phyloP scores from a whole-genome alignment of 495 filamentous ascomycete species.

The Pseudomonodictys pantanalensis region DNA sequence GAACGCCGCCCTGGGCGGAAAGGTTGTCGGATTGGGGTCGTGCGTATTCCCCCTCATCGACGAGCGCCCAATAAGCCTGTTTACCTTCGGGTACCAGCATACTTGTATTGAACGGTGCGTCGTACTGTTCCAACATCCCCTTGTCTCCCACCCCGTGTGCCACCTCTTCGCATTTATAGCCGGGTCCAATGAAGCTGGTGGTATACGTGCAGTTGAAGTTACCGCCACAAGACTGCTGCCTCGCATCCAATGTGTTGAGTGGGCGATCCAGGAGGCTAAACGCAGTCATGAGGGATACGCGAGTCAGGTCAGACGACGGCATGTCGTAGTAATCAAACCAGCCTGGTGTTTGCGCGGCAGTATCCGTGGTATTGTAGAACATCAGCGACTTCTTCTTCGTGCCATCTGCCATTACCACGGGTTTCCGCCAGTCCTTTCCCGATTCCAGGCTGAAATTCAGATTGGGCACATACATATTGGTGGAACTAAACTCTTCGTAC shows the following conservation, averaged over 20 bases:
- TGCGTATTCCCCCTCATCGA: constrained; percentile 30
- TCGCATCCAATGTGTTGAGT: constrained; percentile 19
- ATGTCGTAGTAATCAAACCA: constrained; percentile 40
- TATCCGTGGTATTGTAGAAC: constrained; percentile 41
- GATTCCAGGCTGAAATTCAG: constrained; percentile 36
- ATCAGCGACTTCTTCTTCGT: constrained; percentile 22
- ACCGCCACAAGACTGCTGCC: constrained; percentile 16
- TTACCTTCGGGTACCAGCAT: constrained; percentile 34
- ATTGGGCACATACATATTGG: constrained; percentile 29
- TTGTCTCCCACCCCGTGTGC: constrained; percentile 16
- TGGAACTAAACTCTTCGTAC: constrained; percentile 6
- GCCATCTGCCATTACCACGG: constrained; percentile 31
- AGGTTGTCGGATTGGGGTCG: constrained; percentile 8
- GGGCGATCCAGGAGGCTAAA: constrained; percentile 18
- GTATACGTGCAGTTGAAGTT: constrained; percentile 42
- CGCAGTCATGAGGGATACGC: constrained; percentile 33
- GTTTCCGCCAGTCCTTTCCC: constrained; percentile 24
- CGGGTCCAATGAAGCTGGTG: constrained; percentile 37
- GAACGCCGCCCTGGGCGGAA: constrained; percentile 1
- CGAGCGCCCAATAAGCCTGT: constrained; percentile 31
- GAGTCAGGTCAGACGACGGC: constrained; percentile 31
- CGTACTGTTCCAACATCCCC: constrained; percentile 1
- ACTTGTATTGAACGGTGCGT: constrained; percentile 26
- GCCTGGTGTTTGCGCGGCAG: not conserved
- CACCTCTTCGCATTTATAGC: constrained; percentile 39